These are phyloP conservation scores for Puccinia polysora DNA, from an alignment of 1,284 basidiomycete species.

Conservation along the genomic window DNA sequence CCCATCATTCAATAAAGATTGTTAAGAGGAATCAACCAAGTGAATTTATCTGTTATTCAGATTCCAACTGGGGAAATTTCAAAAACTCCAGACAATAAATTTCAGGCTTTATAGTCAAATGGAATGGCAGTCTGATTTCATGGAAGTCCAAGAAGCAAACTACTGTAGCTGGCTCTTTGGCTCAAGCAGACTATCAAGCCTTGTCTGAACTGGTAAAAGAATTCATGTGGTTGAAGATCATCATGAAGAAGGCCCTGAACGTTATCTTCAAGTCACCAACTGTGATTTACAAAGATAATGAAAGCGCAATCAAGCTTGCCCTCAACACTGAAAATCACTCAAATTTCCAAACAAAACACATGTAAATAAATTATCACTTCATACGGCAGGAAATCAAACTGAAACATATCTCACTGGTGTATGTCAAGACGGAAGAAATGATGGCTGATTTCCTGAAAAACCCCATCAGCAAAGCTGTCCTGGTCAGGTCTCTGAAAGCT, in stretches of 20 bases:
- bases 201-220: not conserved
- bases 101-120: not conserved
- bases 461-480: not conserved
- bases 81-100: not conserved
- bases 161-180: not conserved
- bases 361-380: not conserved
- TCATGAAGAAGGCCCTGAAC: not conserved
- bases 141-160: not conserved
- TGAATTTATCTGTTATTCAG: no score
- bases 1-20: no score
- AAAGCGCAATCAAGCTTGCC: not conserved
- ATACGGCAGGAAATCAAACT: not conserved
- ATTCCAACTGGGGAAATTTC: not conserved
- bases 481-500: not conserved
- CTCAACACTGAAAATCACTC: not conserved
- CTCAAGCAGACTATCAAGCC: not conserved
- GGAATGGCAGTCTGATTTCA: not conserved
- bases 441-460: not conserved
- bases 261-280: not conserved
- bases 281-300: not conserved
- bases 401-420: not conserved
- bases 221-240: not conserved
- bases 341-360: not conserved
- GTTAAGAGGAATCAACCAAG: no score
- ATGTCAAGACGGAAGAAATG: not conserved